Conservation (phyloP, 2,329 filamentous ascomycete species). For the Leptodontidium sp. region DNA sequence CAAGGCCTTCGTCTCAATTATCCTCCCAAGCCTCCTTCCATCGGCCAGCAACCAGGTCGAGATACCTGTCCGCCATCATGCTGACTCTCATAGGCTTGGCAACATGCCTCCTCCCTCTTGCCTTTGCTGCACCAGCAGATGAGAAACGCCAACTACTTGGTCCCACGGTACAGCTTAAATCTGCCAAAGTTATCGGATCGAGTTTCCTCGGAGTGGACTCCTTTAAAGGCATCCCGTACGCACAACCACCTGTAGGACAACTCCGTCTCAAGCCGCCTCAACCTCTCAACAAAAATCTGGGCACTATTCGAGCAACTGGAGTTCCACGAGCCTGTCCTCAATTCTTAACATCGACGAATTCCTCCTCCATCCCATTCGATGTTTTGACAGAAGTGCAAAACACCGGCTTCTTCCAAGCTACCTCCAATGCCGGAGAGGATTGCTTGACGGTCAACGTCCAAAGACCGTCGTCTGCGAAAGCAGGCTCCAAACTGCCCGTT, state of each 20-base stretch:
- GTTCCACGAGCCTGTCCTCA: conserved; percentile 73
- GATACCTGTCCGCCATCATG: conserved; percentile 12
- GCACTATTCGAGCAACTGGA: conserved; percentile 67
- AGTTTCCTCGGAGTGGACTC: conserved; percentile 31
- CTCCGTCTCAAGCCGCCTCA: conserved; percentile 76
- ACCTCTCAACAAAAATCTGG: conserved; percentile 62
- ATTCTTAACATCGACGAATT: conserved; percentile 56
- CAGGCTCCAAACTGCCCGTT: conserved; percentile 67
- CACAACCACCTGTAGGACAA: conserved; percentile 70
- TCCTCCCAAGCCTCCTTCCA: not conserved
- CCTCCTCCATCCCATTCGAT: conserved; percentile 49
- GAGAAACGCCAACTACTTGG: conserved; percentile 25
- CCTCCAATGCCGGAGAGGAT: conserved; percentile 66
- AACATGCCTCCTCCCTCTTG: conserved; percentile 27
- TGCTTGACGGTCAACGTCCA: conserved; percentile 69
- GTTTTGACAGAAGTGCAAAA: conserved; percentile 60
- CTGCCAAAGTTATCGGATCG: conserved; percentile 33
- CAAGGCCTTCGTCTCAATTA: not conserved
- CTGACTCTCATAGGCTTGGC: conserved; percentile 23
- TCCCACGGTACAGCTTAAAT: conserved; percentile 23
- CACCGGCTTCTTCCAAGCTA: conserved; percentile 63
- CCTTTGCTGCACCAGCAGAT: conserved; percentile 23
- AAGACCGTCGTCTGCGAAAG: conserved; percentile 63
- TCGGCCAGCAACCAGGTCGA: not conserved
- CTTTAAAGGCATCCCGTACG: conserved; percentile 72